Percentiles rank a stretch among this genome's conserved stretches.
phyloP scores from a whole-genome alignment of 2,329 filamentous ascomycete genomes.

The Leptographium procerum region DNA sequence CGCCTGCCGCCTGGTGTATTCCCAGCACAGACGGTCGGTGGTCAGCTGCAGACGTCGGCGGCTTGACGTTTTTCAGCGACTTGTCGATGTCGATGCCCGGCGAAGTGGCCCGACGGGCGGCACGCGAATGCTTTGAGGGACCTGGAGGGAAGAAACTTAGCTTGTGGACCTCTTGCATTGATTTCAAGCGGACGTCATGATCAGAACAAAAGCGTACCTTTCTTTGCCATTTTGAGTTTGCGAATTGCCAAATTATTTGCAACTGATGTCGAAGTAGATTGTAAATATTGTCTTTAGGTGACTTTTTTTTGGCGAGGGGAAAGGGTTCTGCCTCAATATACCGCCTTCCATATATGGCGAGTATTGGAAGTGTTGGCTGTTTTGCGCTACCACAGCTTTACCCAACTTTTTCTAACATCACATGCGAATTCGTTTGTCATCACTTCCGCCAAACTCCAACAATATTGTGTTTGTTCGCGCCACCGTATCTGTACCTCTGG shows the following conservation, averaged over 20 bases:
- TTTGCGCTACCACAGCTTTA: background rate
- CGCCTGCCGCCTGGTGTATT: slow-evolving; percentile 54
- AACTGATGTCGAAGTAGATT: background rate
- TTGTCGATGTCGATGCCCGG: slow-evolving; percentile 62
- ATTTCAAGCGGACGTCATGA: background rate
- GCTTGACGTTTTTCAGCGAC: slow-evolving; percentile 49
- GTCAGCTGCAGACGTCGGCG: slow-evolving; percentile 35
- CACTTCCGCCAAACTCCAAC: background rate
- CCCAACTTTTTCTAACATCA: background rate
- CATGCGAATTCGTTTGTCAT: slow-evolving; percentile 3
- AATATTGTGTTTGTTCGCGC: background rate
- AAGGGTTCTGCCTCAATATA: slow-evolving; percentile 3
- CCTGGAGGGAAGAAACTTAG: slow-evolving; percentile 26
- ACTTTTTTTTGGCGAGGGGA: slow-evolving; percentile 7
- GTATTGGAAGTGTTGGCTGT: background rate
- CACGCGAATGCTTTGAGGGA: slow-evolving; percentile 59
- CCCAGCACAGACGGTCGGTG: slow-evolving; percentile 56
- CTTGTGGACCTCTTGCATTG: too few relatives aligned
- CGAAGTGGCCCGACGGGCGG: slow-evolving; percentile 60
- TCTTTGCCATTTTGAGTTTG: slow-evolving; percentile 10
- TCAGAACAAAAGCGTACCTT: slow-evolving; percentile 1
- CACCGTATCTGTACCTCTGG: background rate
- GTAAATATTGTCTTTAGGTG: background rate
- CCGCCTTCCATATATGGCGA: slow-evolving; percentile 5
- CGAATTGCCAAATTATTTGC: background rate